Evolutionary conservation across 345 rosid genomes (phyloP), one percentile per base, ranked within the genome.

Genomic region (Brassica juncea): DNA sequence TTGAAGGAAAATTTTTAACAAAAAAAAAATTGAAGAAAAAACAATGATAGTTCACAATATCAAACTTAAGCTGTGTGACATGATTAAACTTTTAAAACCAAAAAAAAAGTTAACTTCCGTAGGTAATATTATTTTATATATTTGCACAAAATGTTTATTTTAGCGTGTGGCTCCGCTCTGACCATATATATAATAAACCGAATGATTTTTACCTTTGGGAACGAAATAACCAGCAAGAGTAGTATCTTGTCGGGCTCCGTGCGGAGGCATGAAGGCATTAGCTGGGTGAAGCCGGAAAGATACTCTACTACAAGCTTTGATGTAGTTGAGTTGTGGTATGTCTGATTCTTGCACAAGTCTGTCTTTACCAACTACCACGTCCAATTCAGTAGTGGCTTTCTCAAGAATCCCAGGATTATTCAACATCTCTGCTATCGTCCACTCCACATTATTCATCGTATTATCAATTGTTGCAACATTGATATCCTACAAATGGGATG

Each of bases 311-410:
- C 89, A 86, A 6, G 91, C 85, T 54, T 86, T 88, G 10, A 88
- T 27, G 54, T 84, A 86, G 68, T 81, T 84, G 21, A 87, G 84
- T 0, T 77, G 62, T 2, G 83, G 47, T 19, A 87, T 65, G 35
- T 86, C 89, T 4, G 91, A 86, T 83, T 86, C 89, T 80, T 86
- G 81, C 15, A 87, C 89, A 5, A 86, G 76, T 34, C 87, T 80
- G 2, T 87, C 82, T 28, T 72, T 84, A 0, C 90, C 91, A 0
- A 86, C 89, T 0, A 83, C 85, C 21, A 49, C 58, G 27, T 87
- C 87, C 6, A 84, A 5, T 76, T 88, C 91, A 28, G 80, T 83
- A 3, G 54, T 1, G 3, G 87, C 86, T 32, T 78, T 85, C 5
- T 30, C 14, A 0, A 88, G 82, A 4, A 82, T 35, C 14, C 73